phyloP scores from a whole-genome alignment of 2,329 filamentous ascomycete species.

The Ophiobolus disseminans region DNA sequence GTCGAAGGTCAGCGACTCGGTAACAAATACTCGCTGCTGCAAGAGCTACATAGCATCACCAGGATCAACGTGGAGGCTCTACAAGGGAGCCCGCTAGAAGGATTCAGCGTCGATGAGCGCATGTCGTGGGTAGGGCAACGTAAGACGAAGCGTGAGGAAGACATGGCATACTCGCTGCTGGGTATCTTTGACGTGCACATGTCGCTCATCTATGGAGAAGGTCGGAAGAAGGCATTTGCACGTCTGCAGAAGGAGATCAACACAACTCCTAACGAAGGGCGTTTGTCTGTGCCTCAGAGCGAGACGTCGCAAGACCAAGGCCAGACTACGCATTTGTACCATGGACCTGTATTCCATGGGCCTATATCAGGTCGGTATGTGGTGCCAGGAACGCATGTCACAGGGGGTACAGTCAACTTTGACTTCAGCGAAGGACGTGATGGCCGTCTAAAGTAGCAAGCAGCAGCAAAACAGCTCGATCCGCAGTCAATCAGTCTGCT shows the following conservation, averaged over 20 bases:
- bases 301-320: neutral
- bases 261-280: neutral
- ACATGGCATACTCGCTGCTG: conserved; percentile 1
- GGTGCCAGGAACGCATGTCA: neutral
- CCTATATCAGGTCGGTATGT: neutral
- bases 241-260: neutral
- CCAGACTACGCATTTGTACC: neutral
- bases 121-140: conserved; percentile 22
- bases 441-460: neutral
- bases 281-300: neutral
- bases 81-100: conserved; percentile 3
- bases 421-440: neutral
- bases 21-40: neutral
- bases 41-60: conserved; percentile 10
- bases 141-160: conserved; percentile 20
- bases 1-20: neutral
- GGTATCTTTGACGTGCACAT: neutral
- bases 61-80: conserved; percentile 6
- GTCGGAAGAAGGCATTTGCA: neutral
- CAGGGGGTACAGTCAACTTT: neutral
- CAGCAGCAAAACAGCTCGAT: neutral
- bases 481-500: neutral
- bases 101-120: conserved; percentile 12
- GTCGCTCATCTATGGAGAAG: neutral
- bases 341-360: neutral